Evolutionary conservation across 2,329 filamentous ascomycete species (phyloP).

Genomic region (Cucurbitaria berberidis): DNA sequence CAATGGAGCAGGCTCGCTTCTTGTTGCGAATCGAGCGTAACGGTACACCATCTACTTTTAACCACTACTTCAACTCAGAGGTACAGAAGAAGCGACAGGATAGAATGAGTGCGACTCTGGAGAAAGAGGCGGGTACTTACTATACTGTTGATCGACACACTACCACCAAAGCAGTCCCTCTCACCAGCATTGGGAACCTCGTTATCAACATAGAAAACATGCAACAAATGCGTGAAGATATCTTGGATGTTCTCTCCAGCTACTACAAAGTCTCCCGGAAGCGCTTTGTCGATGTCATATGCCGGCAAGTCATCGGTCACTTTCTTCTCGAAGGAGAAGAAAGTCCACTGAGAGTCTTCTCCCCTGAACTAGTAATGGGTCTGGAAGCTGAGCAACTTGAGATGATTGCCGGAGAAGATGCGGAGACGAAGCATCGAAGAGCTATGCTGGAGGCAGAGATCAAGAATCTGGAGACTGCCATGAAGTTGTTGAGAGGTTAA

Average conservation of each 20-base stretch:
- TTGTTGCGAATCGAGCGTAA: conserved; percentile 60
- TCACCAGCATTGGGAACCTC: not conserved
- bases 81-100: conserved; percentile 48
- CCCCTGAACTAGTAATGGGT: conserved; percentile 6
- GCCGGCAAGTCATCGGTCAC: conserved; percentile 63
- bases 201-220: conserved; percentile 48
- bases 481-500: conserved; percentile 7
- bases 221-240: conserved; percentile 50
- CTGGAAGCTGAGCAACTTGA: conserved; percentile 14
- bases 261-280: conserved; percentile 68
- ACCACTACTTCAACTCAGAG: conserved; percentile 60
- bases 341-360: conserved; percentile 29
- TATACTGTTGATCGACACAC: not conserved
- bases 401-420: conserved; percentile 21
- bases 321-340: conserved; percentile 58
- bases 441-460: conserved; percentile 9
- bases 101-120: not conserved
- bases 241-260: conserved; percentile 65
- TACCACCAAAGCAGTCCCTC: not conserved
- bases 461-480: conserved; percentile 12
- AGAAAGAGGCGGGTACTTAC: not conserved
- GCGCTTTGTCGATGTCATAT: conserved; percentile 69
- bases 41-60: conserved; percentile 57
- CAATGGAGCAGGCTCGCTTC: conserved; percentile 58
- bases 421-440: conserved; percentile 7